Conservation (phyloP, 148 eudicot species). For the Limonium bicolor region DNA sequence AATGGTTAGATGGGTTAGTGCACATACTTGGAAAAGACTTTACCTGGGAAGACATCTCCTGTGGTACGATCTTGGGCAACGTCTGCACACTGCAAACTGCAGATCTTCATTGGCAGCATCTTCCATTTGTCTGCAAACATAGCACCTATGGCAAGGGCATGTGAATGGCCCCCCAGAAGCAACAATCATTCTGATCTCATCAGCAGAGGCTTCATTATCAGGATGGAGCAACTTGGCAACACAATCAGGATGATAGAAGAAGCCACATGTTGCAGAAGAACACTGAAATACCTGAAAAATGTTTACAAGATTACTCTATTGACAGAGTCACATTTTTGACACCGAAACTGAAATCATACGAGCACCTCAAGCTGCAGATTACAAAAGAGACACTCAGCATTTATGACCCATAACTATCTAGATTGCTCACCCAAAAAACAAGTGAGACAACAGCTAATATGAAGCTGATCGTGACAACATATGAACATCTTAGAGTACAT, state of each 20-base stretch:
- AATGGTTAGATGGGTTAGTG: too few relatives aligned
- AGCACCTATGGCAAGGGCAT: constrained; percentile 70
- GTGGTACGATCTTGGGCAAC: constrained; percentile 89
- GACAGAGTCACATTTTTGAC: too few relatives aligned
- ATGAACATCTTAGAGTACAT: too few relatives aligned
- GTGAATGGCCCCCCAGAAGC: constrained; percentile 60
- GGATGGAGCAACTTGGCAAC: constrained; percentile 59
- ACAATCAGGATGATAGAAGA: constrained; percentile 79
- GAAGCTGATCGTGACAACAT: too few relatives aligned
- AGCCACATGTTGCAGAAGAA: constrained; percentile 80
- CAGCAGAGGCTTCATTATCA: constrained; percentile 26
- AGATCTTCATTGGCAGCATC: constrained; percentile 24
- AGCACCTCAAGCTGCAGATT: too few relatives aligned
- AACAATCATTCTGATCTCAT: constrained; percentile 35
- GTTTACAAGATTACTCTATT: not conserved
- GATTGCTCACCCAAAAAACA: too few relatives aligned
- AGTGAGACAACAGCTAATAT: too few relatives aligned
- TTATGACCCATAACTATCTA: too few relatives aligned
- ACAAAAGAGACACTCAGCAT: too few relatives aligned
- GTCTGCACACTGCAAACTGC: constrained; percentile 89
- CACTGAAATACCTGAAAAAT: constrained; percentile 72
- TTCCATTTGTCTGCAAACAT: constrained; percentile 50
- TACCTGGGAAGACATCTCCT: constrained; percentile 90
- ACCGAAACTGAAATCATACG: too few relatives aligned
- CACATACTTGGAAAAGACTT: too few relatives aligned